Evolutionary conservation across 768 basidiomycete species (phyloP), one percentile per base, ranked within the genome.

Genomic region (Boletus rubescentipes): DNA sequence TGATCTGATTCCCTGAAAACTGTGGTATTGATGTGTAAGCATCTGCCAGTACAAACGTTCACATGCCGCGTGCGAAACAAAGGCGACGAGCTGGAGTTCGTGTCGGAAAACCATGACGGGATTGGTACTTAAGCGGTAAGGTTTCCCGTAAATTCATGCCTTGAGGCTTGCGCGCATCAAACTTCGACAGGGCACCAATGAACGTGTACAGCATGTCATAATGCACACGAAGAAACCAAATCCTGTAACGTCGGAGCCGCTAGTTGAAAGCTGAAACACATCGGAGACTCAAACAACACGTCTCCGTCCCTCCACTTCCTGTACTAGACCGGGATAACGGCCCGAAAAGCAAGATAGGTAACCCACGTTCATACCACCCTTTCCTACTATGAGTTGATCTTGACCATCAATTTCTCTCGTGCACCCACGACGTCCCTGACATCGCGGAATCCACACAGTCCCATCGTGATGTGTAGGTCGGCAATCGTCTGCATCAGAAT

Each of bases 401-500:
- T 71, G 29, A 65, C 58, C 34, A 76, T 48, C 26, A 78, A 46
- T 38, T 71, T 66, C 10, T 69, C 72, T 1, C 65, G 64, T 53
- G 70, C 74, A 15, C 72, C 74, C 39, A 66, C 67, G 29, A 78
- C 71, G 47, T 79, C 77, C 10, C 52, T 57, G 15, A 78, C 36
- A 40, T 54, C 66, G 23, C 65, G 66, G 53, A 71, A 73, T 3
- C 79, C 79, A 9, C 71, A 67, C 9, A 80, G 58, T 9, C 78
- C 79, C 54, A 81, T 65, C 11, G 77, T 74, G 46, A 76, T 55
- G 55, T 79, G 71, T 4, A 76, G 54, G 46, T 80, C 78, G 5
- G 76, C 70, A 36, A 80, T 67, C 8, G 76, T 67, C 23, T 68
- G 67, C 51, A 72, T 73, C 54, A 84, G 61, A 15, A 82, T 77